These are phyloP conservation scores for Myochromella boudieri DNA, from an alignment of 768 basidiomycete species.

Conservation along the genomic window DNA sequence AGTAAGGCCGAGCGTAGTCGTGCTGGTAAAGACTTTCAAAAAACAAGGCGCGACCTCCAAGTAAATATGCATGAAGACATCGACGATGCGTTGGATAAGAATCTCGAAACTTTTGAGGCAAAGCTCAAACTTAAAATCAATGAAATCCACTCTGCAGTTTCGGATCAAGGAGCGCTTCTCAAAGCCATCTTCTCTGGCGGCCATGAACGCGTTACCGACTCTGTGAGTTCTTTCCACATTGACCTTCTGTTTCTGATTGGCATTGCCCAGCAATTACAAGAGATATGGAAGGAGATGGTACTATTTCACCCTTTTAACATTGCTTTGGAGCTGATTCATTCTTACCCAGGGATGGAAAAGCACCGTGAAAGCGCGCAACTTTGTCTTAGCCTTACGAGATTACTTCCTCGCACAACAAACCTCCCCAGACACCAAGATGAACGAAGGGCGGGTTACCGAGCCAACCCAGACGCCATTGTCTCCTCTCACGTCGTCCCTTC, in stretches of 20 bases:
- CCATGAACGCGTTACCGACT: slow-evolving; percentile 1
- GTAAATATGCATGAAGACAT: neutral
- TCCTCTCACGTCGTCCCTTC: neutral
- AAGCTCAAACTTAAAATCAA: neutral
- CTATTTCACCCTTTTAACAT: too few species aligned
- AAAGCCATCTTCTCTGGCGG: neutral
- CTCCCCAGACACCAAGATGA: neutral
- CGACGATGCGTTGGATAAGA: neutral
- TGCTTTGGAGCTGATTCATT: too few species aligned
- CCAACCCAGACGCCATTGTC: neutral
- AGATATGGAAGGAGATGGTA: too few species aligned
- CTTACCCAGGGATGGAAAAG: neutral
- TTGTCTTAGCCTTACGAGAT: neutral
- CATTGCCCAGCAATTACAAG: too few species aligned
- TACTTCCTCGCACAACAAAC: neutral
- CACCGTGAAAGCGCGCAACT: neutral
- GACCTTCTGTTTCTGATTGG: too few species aligned
- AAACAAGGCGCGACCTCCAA: neutral
- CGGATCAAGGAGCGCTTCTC: neutral
- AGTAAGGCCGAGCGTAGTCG: too few species aligned
- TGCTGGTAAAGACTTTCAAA: too few species aligned
- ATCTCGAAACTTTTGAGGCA: neutral
- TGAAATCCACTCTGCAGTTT: neutral
- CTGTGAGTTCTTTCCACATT: too few species aligned
- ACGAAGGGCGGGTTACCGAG: neutral